These are phyloP conservation scores for Cicer chorassanicum DNA, from an alignment of 306 rosid species.

Conservation along the genomic window DNA sequence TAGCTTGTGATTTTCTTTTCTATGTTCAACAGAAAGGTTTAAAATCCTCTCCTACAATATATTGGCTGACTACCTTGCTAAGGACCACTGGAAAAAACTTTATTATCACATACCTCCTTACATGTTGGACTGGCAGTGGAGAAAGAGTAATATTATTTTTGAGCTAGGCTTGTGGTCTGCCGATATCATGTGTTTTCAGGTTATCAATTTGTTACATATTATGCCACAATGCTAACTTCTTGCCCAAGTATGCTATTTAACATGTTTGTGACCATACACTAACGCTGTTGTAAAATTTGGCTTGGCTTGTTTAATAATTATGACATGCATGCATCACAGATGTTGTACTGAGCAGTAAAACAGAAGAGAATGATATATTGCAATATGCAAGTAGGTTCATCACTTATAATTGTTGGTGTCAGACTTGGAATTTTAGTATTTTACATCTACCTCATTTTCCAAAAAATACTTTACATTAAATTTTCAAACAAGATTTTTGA, in stretches of 20 bases:
- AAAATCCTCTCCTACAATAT: slow-evolving; percentile 82
- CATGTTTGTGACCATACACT: slow-evolving; percentile 26
- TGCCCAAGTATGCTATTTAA: slow-evolving; percentile 19
- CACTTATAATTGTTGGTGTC: slow-evolving; percentile 5
- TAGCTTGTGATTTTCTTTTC: slow-evolving; percentile 14
- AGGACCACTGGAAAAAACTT: slow-evolving; percentile 67
- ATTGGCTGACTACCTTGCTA: slow-evolving; percentile 87
- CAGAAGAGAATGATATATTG: slow-evolving; percentile 26
- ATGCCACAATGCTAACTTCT: slow-evolving; percentile 32
- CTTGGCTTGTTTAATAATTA: slow-evolving; percentile 33
- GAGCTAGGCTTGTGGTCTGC: slow-evolving; percentile 93
- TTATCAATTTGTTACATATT: slow-evolving; percentile 45
- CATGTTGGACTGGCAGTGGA: slow-evolving; percentile 85
- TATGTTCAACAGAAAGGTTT: slow-evolving; percentile 67
- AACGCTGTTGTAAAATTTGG: slow-evolving; percentile 25
- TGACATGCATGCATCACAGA: neutral
- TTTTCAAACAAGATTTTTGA: slow-evolving; percentile 24
- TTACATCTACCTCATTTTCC: slow-evolving; percentile 30
- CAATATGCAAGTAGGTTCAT: neutral
- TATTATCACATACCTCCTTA: slow-evolving; percentile 73
- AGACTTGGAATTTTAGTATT: slow-evolving; percentile 18
- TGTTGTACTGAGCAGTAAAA: slow-evolving; percentile 26
- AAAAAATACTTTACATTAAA: slow-evolving; percentile 1
- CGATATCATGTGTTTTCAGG: slow-evolving; percentile 96
- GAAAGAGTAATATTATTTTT: slow-evolving; percentile 65